Percentiles rank a stretch among this genome's conserved stretches.
These are phyloP conservation scores for Acanthamoeba healyi DNA, from an alignment of 208 protist genomes.

Conservation along the genomic window DNA sequence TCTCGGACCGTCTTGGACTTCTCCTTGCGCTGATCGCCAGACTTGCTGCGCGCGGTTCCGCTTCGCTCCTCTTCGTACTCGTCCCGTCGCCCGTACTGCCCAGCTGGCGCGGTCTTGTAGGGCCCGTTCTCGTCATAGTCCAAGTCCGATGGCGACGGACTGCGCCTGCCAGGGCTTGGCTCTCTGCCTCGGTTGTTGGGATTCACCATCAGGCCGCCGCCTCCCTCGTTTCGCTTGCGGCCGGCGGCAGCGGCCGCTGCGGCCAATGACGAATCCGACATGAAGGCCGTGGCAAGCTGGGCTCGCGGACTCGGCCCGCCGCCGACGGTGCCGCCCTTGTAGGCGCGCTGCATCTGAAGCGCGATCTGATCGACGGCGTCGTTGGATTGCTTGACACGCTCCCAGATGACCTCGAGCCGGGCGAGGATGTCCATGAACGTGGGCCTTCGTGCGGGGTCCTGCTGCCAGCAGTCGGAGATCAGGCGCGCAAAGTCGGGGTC, in stretches of 20 bases:
- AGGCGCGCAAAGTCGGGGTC: constrained; percentile 25
- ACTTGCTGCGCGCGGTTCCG: not conserved
- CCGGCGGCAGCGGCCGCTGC: not conserved
- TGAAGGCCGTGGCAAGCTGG: not conserved
- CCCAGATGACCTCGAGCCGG: constrained; percentile 12
- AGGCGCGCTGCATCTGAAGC: not conserved
- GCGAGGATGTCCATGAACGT: constrained; percentile 17
- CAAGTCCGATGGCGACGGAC: not conserved
- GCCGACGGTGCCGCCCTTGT: not conserved
- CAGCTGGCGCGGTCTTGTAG: not conserved
- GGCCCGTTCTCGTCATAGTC: not conserved
- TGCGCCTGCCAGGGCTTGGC: not conserved
- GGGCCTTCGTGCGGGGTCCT: constrained; percentile 26
- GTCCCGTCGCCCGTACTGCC: not conserved
- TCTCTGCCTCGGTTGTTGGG: not conserved
- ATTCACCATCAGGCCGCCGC: not conserved
- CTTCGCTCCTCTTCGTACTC: not conserved
- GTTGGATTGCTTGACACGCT: not conserved
- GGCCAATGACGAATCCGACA: not conserved
- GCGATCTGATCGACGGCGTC: constrained; percentile 2
- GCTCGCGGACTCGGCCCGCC: not conserved
- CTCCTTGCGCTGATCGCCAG: not conserved
- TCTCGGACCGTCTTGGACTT: not conserved
- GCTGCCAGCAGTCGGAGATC: constrained; percentile 58
- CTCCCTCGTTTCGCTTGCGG: not conserved